Evolutionary conservation across 2,329 filamentous ascomycete species (phyloP), one percentile per base, ranked within the genome.

Genomic region (Aspergillus unguis): DNA sequence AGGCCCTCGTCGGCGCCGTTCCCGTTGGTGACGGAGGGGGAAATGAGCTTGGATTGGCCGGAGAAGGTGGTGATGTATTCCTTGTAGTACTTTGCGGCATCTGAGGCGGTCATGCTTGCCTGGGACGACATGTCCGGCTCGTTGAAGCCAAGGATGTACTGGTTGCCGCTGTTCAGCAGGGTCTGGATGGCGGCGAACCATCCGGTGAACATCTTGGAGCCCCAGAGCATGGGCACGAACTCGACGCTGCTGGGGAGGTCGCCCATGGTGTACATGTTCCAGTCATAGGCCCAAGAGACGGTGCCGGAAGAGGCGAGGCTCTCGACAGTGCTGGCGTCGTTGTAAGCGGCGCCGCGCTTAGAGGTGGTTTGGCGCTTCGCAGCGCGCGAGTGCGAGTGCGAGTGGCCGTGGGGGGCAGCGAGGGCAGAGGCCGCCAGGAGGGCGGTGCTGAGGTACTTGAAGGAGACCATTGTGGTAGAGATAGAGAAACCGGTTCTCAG

Each of bases 161-260:
- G 62, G 56, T 63, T 66, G 44, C 70, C 71, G 37, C 64, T 65
- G 29, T 63, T 59, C 7, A 76, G 65, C 25, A 65, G 64, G 6
- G 62, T 63, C 32, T 68, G 59, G 50, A 73, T 65, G 44, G 66
- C 65, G 7, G 62, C 48, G 26, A 62, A 43, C 73, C 73, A 77
- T 44, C 54, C 59, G 31, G 53, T 56, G 55, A 73, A 68, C 57
- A 68, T 64, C 48, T 70, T 69, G 10, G 57, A 40, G 26, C 74
- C 71, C 74, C 74, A 77, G 53, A 77, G 69, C 70, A 75, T 74
- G 29, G 75, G 75, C 7, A 77, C 69, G 57, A 65, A 78, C 48
- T 77, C 73, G 47, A 73, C 61, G 27, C 65, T 64, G 3, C 55
- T 53, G 29, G 71, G 63, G 4, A 72, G 55, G 5, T 33, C 43